phyloP scores from a whole-genome alignment of 2,329 filamentous ascomycete genomes.

The Orbilia brochopaga region DNA sequence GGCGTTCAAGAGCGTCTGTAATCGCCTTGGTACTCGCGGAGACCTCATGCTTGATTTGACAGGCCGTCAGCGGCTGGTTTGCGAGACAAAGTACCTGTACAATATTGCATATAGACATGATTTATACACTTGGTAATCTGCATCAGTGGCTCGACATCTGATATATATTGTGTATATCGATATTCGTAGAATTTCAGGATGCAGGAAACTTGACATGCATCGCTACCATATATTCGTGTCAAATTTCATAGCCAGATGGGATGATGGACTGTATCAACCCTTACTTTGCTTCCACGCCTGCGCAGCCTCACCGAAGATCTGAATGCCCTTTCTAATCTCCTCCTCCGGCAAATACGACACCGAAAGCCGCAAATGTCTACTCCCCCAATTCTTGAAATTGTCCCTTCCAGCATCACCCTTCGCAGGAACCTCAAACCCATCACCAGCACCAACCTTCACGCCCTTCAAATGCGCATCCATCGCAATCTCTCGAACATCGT shows the following conservation, averaged over 20 bases:
- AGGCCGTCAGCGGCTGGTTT: too few relatives aligned
- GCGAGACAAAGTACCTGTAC: too few relatives aligned
- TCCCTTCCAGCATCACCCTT: slow-evolving; percentile 51
- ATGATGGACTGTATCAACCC: too few relatives aligned
- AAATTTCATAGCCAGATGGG: too few relatives aligned
- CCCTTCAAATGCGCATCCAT: slow-evolving; percentile 65
- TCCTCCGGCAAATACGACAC: slow-evolving; percentile 53
- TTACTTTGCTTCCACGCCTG: slow-evolving; percentile 41
- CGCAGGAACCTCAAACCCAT: slow-evolving; percentile 69
- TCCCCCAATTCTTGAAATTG: slow-evolving; percentile 52
- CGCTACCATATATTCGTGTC: too few relatives aligned
- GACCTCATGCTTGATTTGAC: not conserved
- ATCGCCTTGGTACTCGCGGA: not conserved
- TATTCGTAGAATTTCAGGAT: too few relatives aligned
- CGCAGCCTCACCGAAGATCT: slow-evolving; percentile 48
- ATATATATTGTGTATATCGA: too few relatives aligned
- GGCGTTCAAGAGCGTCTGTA: not conserved
- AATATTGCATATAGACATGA: not conserved
- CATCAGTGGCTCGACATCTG: too few relatives aligned
- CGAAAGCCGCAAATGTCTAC: slow-evolving; percentile 52
- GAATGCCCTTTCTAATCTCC: slow-evolving; percentile 51
- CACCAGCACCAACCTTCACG: slow-evolving; percentile 72
- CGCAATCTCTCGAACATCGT: slow-evolving; percentile 65
- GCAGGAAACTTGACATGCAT: too few relatives aligned
- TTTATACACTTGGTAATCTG: too few relatives aligned